Conservation (phyloP, 495 filamentous ascomycete genomes). For the Neurospora discreta region DNA sequence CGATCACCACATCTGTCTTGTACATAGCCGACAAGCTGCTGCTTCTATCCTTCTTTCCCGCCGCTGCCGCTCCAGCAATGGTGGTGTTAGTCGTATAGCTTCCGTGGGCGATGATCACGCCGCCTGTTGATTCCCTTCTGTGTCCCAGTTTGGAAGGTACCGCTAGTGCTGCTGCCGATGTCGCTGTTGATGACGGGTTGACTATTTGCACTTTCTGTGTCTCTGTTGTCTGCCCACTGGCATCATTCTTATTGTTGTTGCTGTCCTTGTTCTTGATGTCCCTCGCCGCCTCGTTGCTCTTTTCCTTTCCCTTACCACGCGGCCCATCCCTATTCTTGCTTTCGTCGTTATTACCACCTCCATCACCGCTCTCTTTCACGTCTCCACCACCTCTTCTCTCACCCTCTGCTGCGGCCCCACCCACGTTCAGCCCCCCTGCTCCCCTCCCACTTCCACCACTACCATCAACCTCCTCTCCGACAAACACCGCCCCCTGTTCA, state of each 20-base stretch:
- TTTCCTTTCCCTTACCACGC: neutral
- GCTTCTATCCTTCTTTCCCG: neutral
- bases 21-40: neutral
- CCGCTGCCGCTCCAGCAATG: neutral
- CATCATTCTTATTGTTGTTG: neutral
- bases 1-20: neutral
- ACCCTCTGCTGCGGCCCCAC: neutral
- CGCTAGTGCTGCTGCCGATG: neutral
- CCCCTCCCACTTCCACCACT: neutral
- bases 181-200: neutral
- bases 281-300: neutral
- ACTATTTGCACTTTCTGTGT: neutral
- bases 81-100: neutral
- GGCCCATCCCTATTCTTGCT: neutral
- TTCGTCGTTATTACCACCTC: neutral
- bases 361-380: neutral
- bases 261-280: neutral
- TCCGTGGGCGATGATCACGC: neutral
- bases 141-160: neutral
- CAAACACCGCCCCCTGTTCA: neutral
- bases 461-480: neutral
- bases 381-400: neutral
- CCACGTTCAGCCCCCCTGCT: neutral
- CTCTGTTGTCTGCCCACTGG: neutral
- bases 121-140: neutral